Evolutionary conservation across 2,329 filamentous ascomycete species (phyloP).

Genomic region (Colletotrichum acutatum): DNA sequence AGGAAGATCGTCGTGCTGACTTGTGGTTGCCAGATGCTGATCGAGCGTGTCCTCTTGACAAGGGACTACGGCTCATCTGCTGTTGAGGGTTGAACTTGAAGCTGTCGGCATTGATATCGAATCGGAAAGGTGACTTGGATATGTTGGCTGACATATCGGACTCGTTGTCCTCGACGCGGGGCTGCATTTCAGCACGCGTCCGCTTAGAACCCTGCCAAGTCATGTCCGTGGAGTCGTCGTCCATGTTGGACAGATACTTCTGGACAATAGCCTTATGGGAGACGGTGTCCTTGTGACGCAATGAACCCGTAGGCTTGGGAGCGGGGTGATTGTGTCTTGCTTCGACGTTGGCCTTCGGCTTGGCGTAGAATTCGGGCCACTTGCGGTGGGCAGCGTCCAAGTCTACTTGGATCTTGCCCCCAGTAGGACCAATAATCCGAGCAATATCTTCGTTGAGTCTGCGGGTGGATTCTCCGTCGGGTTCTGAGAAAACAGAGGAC

Average conservation of each 20-base stretch:
- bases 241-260: conserved; percentile 43
- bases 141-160: conserved; percentile 60
- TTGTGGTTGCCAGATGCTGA: conserved; percentile 40
- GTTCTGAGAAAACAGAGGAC: conserved; percentile 63
- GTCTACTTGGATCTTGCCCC: conserved; percentile 52
- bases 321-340: conserved; percentile 1
- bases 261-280: conserved; percentile 44
- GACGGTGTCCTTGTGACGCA: conserved; percentile 58
- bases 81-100: conserved; percentile 42
- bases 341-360: conserved; percentile 45
- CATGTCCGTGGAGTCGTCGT: conserved; percentile 56
- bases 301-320: conserved; percentile 16
- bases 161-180: conserved; percentile 64
- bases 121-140: conserved; percentile 49
- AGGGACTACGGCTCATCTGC: conserved; percentile 49
- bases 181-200: conserved; percentile 62
- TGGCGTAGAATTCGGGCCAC: conserved; percentile 63
- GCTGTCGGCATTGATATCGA: conserved; percentile 37
- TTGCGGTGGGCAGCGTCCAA: conserved; percentile 59
- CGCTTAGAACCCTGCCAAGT: conserved; percentile 52
- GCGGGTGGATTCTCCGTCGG: conserved; percentile 65
- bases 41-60: conserved; percentile 49
- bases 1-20: conserved; percentile 19
- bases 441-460: conserved; percentile 61
- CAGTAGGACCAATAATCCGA: conserved; percentile 50